Base-by-base conservation (phyloP, 179 eudicot species). In the Silene noctiflora region DNA sequence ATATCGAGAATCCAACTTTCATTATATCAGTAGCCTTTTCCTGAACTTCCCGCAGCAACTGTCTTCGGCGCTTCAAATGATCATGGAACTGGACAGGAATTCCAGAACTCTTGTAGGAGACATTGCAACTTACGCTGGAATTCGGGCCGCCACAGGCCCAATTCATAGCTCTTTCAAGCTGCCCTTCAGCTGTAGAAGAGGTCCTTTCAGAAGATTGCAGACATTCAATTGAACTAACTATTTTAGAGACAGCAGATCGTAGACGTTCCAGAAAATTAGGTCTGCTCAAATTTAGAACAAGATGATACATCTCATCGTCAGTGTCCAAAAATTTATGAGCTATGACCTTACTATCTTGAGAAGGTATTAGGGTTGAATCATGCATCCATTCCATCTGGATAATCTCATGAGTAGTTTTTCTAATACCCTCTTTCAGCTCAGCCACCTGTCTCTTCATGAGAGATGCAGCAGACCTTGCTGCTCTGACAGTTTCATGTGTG, bases 81-180 rank as follows among this genome's bases (percentile, higher is more conserved):
- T 89, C 92, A 85, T 94, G 98, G 73, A 93, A 96, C 78, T 90
- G 97, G 66, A 87, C 85, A 78, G 99, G 99, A 79, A 92, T 88
- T 75, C 92, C 96, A 48, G 91, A 75, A 83, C 81, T 83, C 83
- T 88, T 87, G 24, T 78, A 74, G 33, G 84, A 72, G 51, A 84
- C 65, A 86, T 79, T 84, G 76, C 88, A 85, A 81, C 80, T 69
- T 59, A 80, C 39, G 83, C 87, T 81, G 48, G 92, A 77, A 75
- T 77, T 89, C 67, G 98, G 89, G 60, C 94, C 96, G 75, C 96
- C 98, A 84, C 98, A 96, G 39, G 98, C 99, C 99, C 99, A 96
- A 67, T 86, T 89, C 99, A 96, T 93, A 66, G 98, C 97, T 88
- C 98, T 91, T 88, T 96, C 98, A 70, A 96, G 93, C 81, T 96